Percentiles rank a stretch among this genome's conserved stretches.
phyloP scores from a whole-genome alignment of 768 basidiomycete genomes.

The Tricholoma flavovirens region DNA sequence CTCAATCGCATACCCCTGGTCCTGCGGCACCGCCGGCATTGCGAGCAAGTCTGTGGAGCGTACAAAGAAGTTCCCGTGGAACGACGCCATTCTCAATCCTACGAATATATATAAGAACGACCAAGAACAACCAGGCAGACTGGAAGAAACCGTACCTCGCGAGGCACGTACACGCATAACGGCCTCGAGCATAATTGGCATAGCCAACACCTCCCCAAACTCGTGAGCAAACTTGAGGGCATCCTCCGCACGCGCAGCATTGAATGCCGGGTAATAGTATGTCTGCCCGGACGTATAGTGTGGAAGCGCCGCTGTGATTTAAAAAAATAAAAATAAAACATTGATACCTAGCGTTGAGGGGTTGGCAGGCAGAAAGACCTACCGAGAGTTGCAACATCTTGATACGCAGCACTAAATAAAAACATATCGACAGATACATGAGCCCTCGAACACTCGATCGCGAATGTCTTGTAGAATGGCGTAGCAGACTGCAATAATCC shows the following conservation, averaged over 20 bases:
- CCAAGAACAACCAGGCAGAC: neutral
- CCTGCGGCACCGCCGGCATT: conserved; percentile 94
- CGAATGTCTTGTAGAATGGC: conserved; percentile 96
- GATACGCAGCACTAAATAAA: conserved; percentile 89
- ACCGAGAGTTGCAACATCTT: conserved; percentile 94
- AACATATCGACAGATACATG: conserved; percentile 99
- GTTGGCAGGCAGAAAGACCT: conserved; percentile 14
- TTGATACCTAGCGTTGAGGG: neutral
- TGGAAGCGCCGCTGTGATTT: conserved; percentile 78
- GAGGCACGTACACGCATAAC: conserved; percentile 99
- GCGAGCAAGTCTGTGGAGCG: conserved; percentile 94
- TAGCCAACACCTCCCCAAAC: conserved; percentile 88
- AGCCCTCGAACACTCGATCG: conserved; percentile 95
- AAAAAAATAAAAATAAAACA: neutral
- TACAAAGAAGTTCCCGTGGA: conserved; percentile 99
- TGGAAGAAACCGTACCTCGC: conserved; percentile 48
- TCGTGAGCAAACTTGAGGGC: conserved; percentile 98
- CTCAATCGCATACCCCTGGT: conserved; percentile 95
- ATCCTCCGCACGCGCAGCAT: conserved; percentile 89
- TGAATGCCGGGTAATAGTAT: conserved; percentile 98
- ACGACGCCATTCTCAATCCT: conserved; percentile 93
- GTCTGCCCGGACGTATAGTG: conserved; percentile 98
- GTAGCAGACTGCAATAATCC: conserved; percentile 88
- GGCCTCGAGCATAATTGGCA: conserved; percentile 93
- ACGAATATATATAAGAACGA: conserved; percentile 1